Evolutionary conservation across 2,329 filamentous ascomycete genomes (phyloP).

Genomic region (Talaromyces sp.): DNA sequence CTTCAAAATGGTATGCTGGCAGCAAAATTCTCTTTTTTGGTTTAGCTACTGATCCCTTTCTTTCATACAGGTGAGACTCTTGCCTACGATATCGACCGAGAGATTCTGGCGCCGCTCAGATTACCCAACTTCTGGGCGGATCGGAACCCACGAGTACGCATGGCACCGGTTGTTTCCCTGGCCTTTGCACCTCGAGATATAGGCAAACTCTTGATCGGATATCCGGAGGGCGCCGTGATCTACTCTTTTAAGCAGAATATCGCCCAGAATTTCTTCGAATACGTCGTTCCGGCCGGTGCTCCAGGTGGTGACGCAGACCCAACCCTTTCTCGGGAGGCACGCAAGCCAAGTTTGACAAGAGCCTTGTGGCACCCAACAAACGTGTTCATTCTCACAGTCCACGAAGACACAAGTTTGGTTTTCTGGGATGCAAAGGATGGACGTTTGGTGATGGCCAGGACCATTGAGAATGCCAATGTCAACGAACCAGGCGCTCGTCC

Average conservation of each 20-base stretch:
- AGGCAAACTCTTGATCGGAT: conserved; percentile 85
- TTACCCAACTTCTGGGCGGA: conserved; percentile 84
- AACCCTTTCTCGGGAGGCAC: conserved; percentile 52
- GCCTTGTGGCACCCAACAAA: conserved; percentile 93
- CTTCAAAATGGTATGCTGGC: conserved; percentile 56
- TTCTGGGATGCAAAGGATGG: conserved; percentile 94
- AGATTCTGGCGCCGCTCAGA: conserved; percentile 67
- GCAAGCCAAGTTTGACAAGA: conserved; percentile 71
- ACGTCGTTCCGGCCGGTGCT: conserved; percentile 72
- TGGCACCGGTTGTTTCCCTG: conserved; percentile 65
- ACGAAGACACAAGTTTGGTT: conserved; percentile 86
- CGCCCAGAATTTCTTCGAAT: conserved; percentile 72
- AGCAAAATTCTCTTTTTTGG: neutral
- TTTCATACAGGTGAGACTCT: conserved; percentile 62
- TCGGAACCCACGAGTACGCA: conserved; percentile 60
- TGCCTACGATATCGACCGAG: conserved; percentile 88
- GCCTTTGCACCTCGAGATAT: conserved; percentile 88
- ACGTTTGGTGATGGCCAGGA: conserved; percentile 74
- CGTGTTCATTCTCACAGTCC: conserved; percentile 77
- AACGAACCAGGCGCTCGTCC: conserved; percentile 55
- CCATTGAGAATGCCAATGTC: conserved; percentile 66
- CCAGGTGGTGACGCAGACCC: conserved; percentile 70
- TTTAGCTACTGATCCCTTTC: neutral
- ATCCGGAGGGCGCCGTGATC: conserved; percentile 76
- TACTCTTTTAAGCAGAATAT: conserved; percentile 94